Percentiles rank a stretch among this genome's conserved stretches.
Evolutionary conservation across 306 rosid species (phyloP).

Genomic region (Neltuma alba): DNA sequence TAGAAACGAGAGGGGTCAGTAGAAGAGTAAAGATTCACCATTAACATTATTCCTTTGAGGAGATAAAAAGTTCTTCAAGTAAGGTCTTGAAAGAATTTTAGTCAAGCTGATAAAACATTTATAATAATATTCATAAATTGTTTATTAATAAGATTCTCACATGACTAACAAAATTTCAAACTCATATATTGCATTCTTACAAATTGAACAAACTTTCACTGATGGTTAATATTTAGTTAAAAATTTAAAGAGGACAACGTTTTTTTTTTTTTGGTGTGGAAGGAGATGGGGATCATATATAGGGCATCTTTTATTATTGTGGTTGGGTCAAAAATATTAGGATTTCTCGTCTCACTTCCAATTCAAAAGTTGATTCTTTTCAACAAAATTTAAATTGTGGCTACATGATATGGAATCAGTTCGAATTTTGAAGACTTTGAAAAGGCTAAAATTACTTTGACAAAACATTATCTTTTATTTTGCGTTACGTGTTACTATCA

Average conservation of each 20-base stretch:
- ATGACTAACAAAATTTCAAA: not conserved
- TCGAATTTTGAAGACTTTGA: not conserved
- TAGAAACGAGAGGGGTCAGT: too few species aligned
- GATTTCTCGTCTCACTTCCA: not conserved
- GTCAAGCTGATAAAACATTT: not conserved
- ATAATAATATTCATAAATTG: not conserved
- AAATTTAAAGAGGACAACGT: not conserved
- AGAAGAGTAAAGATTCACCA: too few species aligned
- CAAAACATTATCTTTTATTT: too few species aligned
- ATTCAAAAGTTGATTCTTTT: not conserved
- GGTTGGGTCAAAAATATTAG: not conserved
- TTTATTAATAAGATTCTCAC: not conserved
- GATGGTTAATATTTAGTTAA: not conserved
- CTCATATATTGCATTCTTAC: not conserved
- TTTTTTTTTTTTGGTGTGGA: not conserved
- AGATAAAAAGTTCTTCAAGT: too few species aligned
- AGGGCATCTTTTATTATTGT: not conserved
- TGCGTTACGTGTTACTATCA: not conserved
- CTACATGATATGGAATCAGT: not conserved
- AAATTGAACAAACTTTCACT: not conserved
- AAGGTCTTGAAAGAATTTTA: too few species aligned
- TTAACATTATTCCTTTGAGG: too few species aligned
- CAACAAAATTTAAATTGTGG: not conserved
- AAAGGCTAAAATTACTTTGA: not conserved
- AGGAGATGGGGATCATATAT: not conserved